Evolutionary conservation across 177 flowering plant species (phyloP).

Genomic region (Vitis hybrid): DNA sequence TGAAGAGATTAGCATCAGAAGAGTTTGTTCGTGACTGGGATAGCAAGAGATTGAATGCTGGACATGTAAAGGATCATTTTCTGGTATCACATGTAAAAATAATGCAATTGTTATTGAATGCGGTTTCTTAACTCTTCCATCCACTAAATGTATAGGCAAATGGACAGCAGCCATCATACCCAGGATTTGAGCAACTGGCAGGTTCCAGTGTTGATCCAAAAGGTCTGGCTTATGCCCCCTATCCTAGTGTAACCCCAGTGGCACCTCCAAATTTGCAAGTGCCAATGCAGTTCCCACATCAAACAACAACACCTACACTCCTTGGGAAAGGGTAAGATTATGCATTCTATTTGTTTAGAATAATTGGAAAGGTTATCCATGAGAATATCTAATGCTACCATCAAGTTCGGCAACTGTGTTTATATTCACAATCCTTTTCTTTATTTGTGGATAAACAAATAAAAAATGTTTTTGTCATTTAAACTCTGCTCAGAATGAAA

Average conservation of each 20-base stretch:
- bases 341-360: slow-evolving; percentile 3
- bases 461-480: too few relatives aligned
- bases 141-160: slow-evolving; percentile 30
- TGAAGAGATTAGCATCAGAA: slow-evolving; percentile 83
- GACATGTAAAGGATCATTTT: slow-evolving; percentile 39
- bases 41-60: slow-evolving; percentile 83
- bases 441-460: not conserved
- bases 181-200: slow-evolving; percentile 37
- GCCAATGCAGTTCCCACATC: slow-evolving; percentile 45
- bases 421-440: not conserved
- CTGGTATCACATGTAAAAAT: slow-evolving; percentile 17
- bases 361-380: not conserved
- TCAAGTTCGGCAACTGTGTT: too few relatives aligned
- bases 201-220: slow-evolving; percentile 32
- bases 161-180: slow-evolving; percentile 38
- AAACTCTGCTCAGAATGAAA: too few relatives aligned
- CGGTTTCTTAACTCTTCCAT: not conserved
- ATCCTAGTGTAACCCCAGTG: slow-evolving; percentile 38
- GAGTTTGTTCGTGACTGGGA: slow-evolving; percentile 76
- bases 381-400: not conserved
- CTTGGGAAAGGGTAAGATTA: slow-evolving; percentile 77
- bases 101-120: not conserved
- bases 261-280: slow-evolving; percentile 43
- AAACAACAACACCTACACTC: slow-evolving; percentile 50
- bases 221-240: slow-evolving; percentile 36